Evolutionary conservation across 306 rosid genomes (phyloP).

Genomic region (Malus fusca): DNA sequence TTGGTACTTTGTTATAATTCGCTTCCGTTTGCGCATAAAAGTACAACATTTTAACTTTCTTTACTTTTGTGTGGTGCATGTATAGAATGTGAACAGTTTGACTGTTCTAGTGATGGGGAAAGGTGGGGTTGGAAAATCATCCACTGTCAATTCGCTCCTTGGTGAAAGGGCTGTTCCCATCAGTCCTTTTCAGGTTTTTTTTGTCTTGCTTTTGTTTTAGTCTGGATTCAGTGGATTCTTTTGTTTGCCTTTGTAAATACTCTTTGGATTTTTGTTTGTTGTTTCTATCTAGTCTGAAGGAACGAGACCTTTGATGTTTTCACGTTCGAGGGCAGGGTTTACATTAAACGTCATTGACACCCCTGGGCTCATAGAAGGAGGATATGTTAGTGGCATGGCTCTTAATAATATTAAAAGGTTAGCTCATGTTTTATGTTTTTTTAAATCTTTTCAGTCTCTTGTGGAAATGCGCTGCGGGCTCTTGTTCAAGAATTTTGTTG

Average conservation of each 20-base stretch:
- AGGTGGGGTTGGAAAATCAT: constrained; percentile 96
- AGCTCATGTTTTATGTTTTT: neutral
- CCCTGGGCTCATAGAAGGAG: constrained; percentile 98
- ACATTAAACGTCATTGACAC: constrained; percentile 86
- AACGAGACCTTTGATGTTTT: constrained; percentile 77
- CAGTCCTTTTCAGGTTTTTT: constrained; percentile 81
- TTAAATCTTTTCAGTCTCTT: neutral
- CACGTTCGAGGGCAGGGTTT: constrained; percentile 82
- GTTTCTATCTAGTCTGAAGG: constrained; percentile 60
- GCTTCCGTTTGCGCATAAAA: too few relatives aligned
- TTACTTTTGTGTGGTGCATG: neutral
- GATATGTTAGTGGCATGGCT: constrained; percentile 72
- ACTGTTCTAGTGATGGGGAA: constrained; percentile 97
- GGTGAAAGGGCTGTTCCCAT: constrained; percentile 87
- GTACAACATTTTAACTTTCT: neutral
- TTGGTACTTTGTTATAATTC: too few relatives aligned
- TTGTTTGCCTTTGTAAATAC: neutral
- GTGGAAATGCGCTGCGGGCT: neutral
- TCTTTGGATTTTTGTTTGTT: constrained; percentile 1
- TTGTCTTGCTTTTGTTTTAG: neutral
- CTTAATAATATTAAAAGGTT: constrained; percentile 75
- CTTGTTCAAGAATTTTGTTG: neutral
- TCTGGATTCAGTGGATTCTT: neutral
- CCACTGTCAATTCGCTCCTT: constrained; percentile 81
- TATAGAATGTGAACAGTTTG: constrained; percentile 75